Evolutionary conservation across 495 filamentous ascomycete genomes (phyloP), one percentile per base, ranked within the genome.

Genomic region (Alectoria sarmentosa): DNA sequence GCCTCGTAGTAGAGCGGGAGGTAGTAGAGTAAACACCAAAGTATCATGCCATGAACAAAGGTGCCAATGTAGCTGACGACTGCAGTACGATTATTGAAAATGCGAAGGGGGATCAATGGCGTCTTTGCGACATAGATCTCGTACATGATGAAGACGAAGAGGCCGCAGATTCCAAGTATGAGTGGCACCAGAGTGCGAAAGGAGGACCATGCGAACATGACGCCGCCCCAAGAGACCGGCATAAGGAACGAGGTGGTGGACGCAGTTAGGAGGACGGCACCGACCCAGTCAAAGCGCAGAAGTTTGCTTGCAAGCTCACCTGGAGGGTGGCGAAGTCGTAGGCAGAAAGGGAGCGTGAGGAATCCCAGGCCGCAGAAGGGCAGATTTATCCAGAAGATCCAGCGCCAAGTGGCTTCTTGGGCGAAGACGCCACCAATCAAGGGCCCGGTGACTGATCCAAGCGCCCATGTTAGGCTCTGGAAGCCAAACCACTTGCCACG

Each of bases 151-250:
- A 83, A 74, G 1, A 54, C 69, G 0, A 77, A 38, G 5, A 87
- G 36, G 28, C 78, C 75, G 2, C 65, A 71, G 1, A 72, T 67
- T 0, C 86, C 86, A 7, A 88, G 41, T 6, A 79, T 69, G 36
- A 89, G 68, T 0, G 86, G 85, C 8, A 83, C 76, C 0, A 83
- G 75, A 15, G 80, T 78, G 2, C 69, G 70, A 80, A 80, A 82
- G 19, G 73, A 76, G 42, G 65, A 56, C 82, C 82, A 84, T 4
- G 73, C 52, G 59, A 80, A 84, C 34, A 78, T 72, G 3, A 79
- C 70, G 39, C 80, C 81, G 48, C 81, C 81, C 81, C 81, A 82
- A 6, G 79, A 77, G 10, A 84, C 67, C 0, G 79, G 78, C 38
- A 84, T 77, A 36, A 82, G 64, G 62, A 84, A 80, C 4, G 76